These are phyloP conservation scores for Phellopilus nigrolimitatus DNA, from an alignment of 1,284 basidiomycete genomes.

Conservation along the genomic window DNA sequence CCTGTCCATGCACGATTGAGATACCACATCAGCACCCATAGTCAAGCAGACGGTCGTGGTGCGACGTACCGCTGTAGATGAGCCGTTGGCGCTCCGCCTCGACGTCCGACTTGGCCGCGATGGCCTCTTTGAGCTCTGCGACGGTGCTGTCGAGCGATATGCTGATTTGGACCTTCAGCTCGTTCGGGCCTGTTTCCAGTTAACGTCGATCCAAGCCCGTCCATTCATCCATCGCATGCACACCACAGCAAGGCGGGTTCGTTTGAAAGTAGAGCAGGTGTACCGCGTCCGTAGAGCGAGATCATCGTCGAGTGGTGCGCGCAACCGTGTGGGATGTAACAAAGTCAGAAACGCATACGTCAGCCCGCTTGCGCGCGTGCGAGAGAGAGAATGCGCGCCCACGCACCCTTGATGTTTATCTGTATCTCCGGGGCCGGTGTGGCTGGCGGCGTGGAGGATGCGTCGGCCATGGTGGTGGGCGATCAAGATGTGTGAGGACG, in stretches of 20 bases:
- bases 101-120: slow-evolving; percentile 81
- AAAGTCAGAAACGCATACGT: too few species aligned
- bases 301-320: too few species aligned
- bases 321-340: too few species aligned
- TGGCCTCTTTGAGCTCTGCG: slow-evolving; percentile 79
- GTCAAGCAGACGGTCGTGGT: neutral
- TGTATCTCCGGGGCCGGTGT: slow-evolving; percentile 48
- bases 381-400: too few species aligned
- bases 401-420: slow-evolving; percentile 70
- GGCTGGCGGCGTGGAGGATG: slow-evolving; percentile 31
- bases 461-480: slow-evolving; percentile 7
- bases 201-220: neutral
- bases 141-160: slow-evolving; percentile 79
- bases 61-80: slow-evolving; percentile 78
- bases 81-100: slow-evolving; percentile 78
- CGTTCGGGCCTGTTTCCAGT: slow-evolving; percentile 64
- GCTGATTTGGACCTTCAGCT: slow-evolving; percentile 83
- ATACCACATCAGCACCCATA: too few species aligned
- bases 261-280: too few species aligned
- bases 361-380: too few species aligned
- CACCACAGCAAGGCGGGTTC: too few species aligned
- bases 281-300: too few species aligned
- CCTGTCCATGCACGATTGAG: too few species aligned
- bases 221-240: too few species aligned
- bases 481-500: neutral